These are phyloP conservation scores for Colletotrichum acutatum DNA, from an alignment of 2,329 filamentous ascomycete species.

Conservation along the genomic window DNA sequence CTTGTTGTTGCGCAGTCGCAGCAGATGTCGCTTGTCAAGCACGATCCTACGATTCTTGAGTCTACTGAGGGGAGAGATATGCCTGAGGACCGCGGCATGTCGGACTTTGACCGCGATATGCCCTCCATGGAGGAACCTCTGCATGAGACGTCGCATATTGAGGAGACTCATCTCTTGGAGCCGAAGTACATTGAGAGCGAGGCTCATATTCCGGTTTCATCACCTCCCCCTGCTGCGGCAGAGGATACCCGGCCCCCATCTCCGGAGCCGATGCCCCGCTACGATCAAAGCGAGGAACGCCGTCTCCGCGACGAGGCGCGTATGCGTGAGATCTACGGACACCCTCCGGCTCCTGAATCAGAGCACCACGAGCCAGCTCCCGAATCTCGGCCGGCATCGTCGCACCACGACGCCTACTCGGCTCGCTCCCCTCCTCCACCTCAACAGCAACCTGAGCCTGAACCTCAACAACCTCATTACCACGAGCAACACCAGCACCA, in stretches of 20 bases:
- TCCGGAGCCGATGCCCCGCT: conserved; percentile 27
- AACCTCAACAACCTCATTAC: conserved; percentile 26
- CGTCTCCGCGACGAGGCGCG: conserved; percentile 60
- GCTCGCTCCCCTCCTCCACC: not conserved
- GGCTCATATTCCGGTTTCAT: not conserved
- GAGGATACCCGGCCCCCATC: not conserved
- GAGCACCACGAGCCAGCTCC: conserved; percentile 32
- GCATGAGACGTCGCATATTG: not conserved
- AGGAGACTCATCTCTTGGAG: conserved; percentile 29
- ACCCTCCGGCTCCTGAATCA: conserved; percentile 35
- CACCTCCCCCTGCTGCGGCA: conserved; percentile 4
- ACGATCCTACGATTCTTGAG: conserved; percentile 39
- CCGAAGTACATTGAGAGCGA: conserved; percentile 22
- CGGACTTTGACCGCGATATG: conserved; percentile 14
- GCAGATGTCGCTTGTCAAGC: conserved; percentile 48
- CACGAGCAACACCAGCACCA: conserved; percentile 40
- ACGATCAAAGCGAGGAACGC: conserved; percentile 46
- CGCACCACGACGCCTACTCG: conserved; percentile 3
- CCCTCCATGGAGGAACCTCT: conserved; percentile 19
- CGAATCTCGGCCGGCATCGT: conserved; percentile 24
- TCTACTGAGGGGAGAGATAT: conserved; percentile 35
- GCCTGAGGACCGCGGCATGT: conserved; percentile 32
- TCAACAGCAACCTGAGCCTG: conserved; percentile 12
- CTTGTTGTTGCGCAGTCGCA: conserved; percentile 58
- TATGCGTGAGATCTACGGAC: conserved; percentile 65